Conservation (phyloP, 2,329 filamentous ascomycete genomes). For the Pseudogymnoascus sp. region DNA sequence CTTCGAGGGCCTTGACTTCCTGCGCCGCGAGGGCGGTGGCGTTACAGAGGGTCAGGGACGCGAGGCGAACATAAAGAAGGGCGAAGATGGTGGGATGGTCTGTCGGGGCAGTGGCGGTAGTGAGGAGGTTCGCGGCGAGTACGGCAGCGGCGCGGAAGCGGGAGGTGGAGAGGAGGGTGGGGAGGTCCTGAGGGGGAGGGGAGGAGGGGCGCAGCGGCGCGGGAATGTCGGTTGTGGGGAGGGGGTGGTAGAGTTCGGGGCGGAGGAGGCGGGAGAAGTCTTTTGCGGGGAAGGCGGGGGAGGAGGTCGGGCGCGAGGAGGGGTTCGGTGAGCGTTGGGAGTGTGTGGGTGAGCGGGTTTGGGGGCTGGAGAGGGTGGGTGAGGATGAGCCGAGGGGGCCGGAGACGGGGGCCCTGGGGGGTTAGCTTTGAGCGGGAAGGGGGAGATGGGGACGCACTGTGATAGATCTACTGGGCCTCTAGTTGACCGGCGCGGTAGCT, state of each 20-base stretch:
- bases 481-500: conserved; percentile 54
- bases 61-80: conserved; percentile 71
- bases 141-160: conserved; percentile 76
- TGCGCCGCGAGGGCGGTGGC: conserved; percentile 60
- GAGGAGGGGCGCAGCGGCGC: conserved; percentile 60
- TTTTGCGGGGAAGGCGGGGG: conserved; percentile 40
- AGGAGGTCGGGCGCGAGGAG: conserved; percentile 24
- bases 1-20: conserved; percentile 55
- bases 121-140: conserved; percentile 53
- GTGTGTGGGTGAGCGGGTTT: conserved; percentile 20
- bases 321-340: conserved; percentile 19
- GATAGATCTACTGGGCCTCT: conserved; percentile 69
- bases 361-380: conserved; percentile 17
- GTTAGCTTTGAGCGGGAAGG: conserved; percentile 5
- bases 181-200: conserved; percentile 53
- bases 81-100: conserved; percentile 63
- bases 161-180: conserved; percentile 58
- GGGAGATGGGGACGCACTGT: conserved; percentile 49
- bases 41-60: conserved; percentile 72
- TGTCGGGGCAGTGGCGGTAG: conserved; percentile 38
- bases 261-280: conserved; percentile 76
- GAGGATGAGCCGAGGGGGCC: conserved; percentile 18
- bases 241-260: conserved; percentile 73
- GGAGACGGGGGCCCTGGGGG: conserved; percentile 15
- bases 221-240: conserved; percentile 55